phyloP scores from a whole-genome alignment of 257 asterid species.

The Fraxinus americana region DNA sequence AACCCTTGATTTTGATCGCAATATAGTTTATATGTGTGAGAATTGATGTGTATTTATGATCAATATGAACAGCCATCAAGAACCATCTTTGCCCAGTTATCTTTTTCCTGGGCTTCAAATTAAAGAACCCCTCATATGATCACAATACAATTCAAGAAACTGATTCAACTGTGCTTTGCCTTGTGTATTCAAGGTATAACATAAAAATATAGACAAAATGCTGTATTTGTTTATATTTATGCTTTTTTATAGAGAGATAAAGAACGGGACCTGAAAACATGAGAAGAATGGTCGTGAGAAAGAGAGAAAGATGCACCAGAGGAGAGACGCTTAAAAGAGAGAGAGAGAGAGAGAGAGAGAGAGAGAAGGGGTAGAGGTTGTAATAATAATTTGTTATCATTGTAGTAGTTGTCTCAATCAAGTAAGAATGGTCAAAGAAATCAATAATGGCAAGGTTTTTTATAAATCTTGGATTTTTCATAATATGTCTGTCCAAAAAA shows the following conservation, averaged over 20 bases:
- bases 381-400: conserved; percentile 26
- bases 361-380: conserved; percentile 9
- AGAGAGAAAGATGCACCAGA: conserved; percentile 1
- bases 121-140: conserved; percentile 5
- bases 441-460: conserved; percentile 22
- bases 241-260: conserved; percentile 1
- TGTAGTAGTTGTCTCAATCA: conserved; percentile 30
- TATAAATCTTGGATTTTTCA: neutral
- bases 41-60: neutral
- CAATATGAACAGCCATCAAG: neutral
- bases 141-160: conserved; percentile 27
- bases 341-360: conserved; percentile 22
- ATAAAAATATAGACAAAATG: conserved; percentile 24
- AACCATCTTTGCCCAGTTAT: no score
- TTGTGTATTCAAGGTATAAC: neutral
- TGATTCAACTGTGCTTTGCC: conserved; percentile 4
- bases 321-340: no score
- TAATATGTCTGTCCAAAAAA: neutral
- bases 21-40: neutral
- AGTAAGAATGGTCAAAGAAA: conserved; percentile 28
- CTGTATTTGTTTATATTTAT: neutral
- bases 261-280: conserved; percentile 11
- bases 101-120: conserved; percentile 9
- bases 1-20: conserved; percentile 17
- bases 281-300: conserved; percentile 2